These are phyloP conservation scores for Ophiosphaerella herpotricha DNA, from an alignment of 2,329 filamentous ascomycete species.

Conservation along the genomic window DNA sequence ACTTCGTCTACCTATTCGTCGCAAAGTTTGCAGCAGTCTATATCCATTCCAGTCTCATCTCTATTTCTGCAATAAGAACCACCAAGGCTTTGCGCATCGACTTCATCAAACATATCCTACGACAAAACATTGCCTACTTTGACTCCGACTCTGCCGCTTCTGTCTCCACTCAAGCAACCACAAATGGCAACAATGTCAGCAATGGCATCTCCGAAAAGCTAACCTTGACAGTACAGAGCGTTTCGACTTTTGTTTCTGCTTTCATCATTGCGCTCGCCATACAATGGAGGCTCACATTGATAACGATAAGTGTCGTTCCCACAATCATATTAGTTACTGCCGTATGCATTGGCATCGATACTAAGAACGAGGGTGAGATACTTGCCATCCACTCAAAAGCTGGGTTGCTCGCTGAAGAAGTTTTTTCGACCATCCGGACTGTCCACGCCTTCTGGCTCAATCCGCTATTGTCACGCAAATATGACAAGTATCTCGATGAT, in stretches of 20 bases:
- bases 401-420: constrained; percentile 56
- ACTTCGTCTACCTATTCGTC: constrained; percentile 73
- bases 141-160: constrained; percentile 92
- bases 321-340: constrained; percentile 44
- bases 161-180: constrained; percentile 91
- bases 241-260: constrained; percentile 69
- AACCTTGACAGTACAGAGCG: constrained; percentile 50
- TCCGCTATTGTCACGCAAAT: constrained; percentile 49
- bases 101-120: constrained; percentile 67
- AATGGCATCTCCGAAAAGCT: constrained; percentile 70
- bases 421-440: constrained; percentile 55
- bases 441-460: constrained; percentile 55
- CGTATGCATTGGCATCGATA: constrained; percentile 41
- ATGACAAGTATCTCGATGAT: constrained; percentile 49
- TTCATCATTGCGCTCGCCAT: constrained; percentile 91
- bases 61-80: constrained; percentile 57
- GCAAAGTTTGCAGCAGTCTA: constrained; percentile 68
- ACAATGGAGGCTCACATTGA: constrained; percentile 91
- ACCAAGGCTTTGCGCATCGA: constrained; percentile 59
- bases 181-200: constrained; percentile 91
- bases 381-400: constrained; percentile 51
- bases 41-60: constrained; percentile 47
- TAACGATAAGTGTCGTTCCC: constrained; percentile 59
- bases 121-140: constrained; percentile 49
- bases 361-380: constrained; percentile 44